Evolutionary conservation across 768 basidiomycete species (phyloP), one percentile per base, ranked within the genome.

Genomic region (Solioccasus polychromus): DNA sequence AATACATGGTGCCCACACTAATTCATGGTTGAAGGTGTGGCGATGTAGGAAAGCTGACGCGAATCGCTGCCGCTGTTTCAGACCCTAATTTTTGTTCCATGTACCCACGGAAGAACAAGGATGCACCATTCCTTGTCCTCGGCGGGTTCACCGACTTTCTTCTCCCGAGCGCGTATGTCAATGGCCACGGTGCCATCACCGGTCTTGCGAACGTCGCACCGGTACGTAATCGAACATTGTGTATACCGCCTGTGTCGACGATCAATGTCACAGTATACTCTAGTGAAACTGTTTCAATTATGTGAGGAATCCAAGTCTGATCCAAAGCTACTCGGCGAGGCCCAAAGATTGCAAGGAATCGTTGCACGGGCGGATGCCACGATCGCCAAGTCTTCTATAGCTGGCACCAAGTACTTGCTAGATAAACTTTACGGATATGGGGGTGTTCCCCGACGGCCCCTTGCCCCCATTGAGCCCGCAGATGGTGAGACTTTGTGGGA

Each of bases 81-180:
- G 68, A 70, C 26, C 62, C 78, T 7, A 62, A 70, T 5, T 92
- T 92, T 67, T 51, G 67, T 15, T 61, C 73, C 23, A 58, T 68
- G 26, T 71, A 84, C 66, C 88, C 91, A 35, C 83, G 89, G 61
- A 83, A 79, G 68, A 78, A 80, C 58, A 59, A 71, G 18, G 66
- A 74, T 23, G 78, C 79, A 0, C 83, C 84, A 15, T 95, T 96
- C 74, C 69, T 92, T 38, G 88, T 92, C 26, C 71, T 93, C 18
- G 91, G 90, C 31, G 93, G 92, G 8, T 96, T 79, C 65, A 73
- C 77, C 49, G 93, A 96, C 70, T 91, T 92, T 66, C 62, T 95
- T 47, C 70, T 85, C 26, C 81, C 92, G 4, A 79, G 89, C 6
- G 63, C 78, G 2, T 82, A 80, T 59, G 84, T 77, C 24, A 81